A percentile compares a stretch with the other conserved stretches of the same genome.
These are phyloP conservation scores for Glarea lozoyensis DNA, from an alignment of 495 filamentous ascomycete species.

Conservation along the genomic window DNA sequence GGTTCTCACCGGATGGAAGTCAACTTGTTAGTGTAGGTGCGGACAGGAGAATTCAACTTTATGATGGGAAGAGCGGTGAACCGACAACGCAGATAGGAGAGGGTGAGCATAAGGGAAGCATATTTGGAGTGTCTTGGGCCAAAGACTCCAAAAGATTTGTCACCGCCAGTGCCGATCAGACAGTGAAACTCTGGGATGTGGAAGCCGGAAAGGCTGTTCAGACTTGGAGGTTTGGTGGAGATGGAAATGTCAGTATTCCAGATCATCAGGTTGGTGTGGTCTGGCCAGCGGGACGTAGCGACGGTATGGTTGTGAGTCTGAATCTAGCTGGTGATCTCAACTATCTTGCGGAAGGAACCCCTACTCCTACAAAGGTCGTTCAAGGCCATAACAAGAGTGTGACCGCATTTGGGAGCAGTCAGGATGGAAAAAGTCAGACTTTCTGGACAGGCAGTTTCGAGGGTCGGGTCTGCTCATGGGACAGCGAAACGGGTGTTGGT, in stretches of 20 bases:
- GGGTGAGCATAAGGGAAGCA: conserved; percentile 78
- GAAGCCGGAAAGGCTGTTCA: conserved; percentile 67
- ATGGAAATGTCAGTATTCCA: conserved; percentile 59
- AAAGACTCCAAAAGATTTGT: conserved; percentile 82
- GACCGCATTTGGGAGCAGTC: conserved; percentile 55
- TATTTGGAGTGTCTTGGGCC: conserved; percentile 86
- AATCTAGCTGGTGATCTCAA: conserved; percentile 84
- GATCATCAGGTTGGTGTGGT: conserved; percentile 94
- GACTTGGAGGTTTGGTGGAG: conserved; percentile 82
- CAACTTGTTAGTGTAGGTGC: conserved; percentile 80
- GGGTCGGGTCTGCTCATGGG: conserved; percentile 77
- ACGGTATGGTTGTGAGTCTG: conserved; percentile 81
- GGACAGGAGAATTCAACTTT: conserved; percentile 83
- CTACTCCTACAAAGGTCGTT: conserved; percentile 59
- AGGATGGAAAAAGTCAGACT: conserved; percentile 37
- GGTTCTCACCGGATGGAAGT: conserved; percentile 84
- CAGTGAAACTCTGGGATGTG: conserved; percentile 82
- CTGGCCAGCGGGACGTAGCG: conserved; percentile 76
- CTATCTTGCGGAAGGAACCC: conserved; percentile 65
- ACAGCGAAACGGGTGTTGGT: conserved; percentile 56
- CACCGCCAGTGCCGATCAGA: conserved; percentile 88
- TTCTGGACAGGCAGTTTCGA: conserved; percentile 89
- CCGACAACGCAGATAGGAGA: conserved; percentile 67
- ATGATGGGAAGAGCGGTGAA: conserved; percentile 92
- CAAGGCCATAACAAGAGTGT: conserved; percentile 93